A percentile compares a stretch with the other conserved stretches of the same genome.
These are phyloP conservation scores for Cylindrotheca closterium DNA, from an alignment of 108 stramenopile species.

Conservation along the genomic window DNA sequence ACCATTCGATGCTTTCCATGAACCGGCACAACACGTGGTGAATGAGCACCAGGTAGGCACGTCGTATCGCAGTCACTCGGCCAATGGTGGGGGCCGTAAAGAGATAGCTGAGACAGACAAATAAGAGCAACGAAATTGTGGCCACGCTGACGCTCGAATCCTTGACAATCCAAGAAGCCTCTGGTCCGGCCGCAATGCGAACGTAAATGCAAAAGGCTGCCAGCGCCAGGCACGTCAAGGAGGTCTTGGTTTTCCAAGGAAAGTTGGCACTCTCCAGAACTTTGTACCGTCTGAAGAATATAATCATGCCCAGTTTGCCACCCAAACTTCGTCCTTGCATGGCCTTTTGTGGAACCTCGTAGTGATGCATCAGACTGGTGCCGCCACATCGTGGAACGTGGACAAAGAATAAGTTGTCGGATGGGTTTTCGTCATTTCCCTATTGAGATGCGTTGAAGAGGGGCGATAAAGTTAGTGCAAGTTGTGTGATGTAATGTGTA, in stretches of 20 bases:
- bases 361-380: slow-evolving; percentile 57
- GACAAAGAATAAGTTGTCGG: slow-evolving; percentile 48
- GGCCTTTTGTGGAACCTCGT: slow-evolving; percentile 46
- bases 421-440: not conserved
- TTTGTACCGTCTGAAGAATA: slow-evolving; percentile 57
- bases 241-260: slow-evolving; percentile 36
- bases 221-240: slow-evolving; percentile 20
- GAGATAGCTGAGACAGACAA: slow-evolving; percentile 42
- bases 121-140: slow-evolving; percentile 13
- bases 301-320: slow-evolving; percentile 39
- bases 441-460: not conserved
- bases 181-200: not conserved
- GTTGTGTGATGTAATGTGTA: too few relatives aligned
- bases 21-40: slow-evolving; percentile 46
- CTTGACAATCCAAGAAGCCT: not conserved
- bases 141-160: not conserved
- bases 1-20: slow-evolving; percentile 45
- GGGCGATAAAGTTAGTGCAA: too few relatives aligned
- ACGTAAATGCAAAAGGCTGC: not conserved
- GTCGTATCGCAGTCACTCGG: slow-evolving; percentile 35
- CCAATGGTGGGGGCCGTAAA: slow-evolving; percentile 62
- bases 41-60: slow-evolving; percentile 53
- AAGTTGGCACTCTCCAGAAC: slow-evolving; percentile 56
- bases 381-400: slow-evolving; percentile 69
- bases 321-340: slow-evolving; percentile 15